Evolutionary conservation across 2,329 filamentous ascomycete genomes (phyloP), one percentile per base, ranked within the genome.

Genomic region (Colletotrichum godetiae): DNA sequence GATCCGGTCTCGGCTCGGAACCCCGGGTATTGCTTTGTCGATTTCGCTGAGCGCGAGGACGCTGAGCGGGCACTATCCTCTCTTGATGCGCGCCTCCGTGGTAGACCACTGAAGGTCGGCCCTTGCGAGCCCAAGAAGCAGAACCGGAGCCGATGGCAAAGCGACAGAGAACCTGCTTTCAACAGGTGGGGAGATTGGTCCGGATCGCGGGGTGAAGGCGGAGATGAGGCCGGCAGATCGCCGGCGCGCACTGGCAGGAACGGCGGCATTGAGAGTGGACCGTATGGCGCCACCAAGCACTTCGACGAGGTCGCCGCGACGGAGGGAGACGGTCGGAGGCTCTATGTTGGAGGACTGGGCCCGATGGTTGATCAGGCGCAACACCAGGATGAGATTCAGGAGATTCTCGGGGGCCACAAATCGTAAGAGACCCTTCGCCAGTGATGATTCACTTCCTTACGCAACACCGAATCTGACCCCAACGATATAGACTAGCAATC

Each of bases 21-120:
- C 79, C 92, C 92, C 0, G 92, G 91, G 49, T 94, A 94, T 82
- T 94, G 92, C 83, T 94, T 95, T 77, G 89, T 94, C 58, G 92
- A 94, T 77, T 89, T 94, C 70, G 81, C 81, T 58, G 86, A 85
- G 59, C 86, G 86, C 58, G 88, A 89, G 33, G 84, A 89, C 35
- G 92, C 92, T 3, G 85, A 89, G 5, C 80, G 80, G 1, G 91
- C 90, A 1, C 89, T 94, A 79, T 78, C 81, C n/a, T 83, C 86
- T 13, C 82, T 94, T 68, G 88, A 88, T 22, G 84, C 83, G 24
- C 82, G 85, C 13, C 83, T 94, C 37, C 85, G 89, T 15, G 89
- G 89, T 31, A 87, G 92, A 8, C 83, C 87, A 0, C 81, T 94
- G 66, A 92, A 90, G 80, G 88, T 93, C 75, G 91, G 91, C 49